A percentile compares a stretch with the other conserved stretches of the same genome.
phyloP scores from a whole-genome alignment of 2,329 filamentous ascomycete species.

The Stachybotrys echinatus region DNA sequence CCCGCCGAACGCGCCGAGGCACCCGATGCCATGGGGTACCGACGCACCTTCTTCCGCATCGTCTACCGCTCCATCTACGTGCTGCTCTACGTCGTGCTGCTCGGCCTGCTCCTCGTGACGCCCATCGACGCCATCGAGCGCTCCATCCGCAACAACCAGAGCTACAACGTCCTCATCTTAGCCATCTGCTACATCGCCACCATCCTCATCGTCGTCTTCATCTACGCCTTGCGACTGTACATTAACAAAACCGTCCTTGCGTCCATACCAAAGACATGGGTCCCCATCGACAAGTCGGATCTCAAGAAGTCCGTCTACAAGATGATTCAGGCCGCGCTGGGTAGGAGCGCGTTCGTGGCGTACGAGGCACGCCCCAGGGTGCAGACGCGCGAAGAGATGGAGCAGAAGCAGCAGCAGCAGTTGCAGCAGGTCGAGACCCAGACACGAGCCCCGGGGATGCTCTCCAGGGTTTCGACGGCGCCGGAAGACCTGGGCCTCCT shows the following conservation, averaged over 20 bases:
- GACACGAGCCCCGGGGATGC: constrained; percentile 4
- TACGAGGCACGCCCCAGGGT: constrained; percentile 50
- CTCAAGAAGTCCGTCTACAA: constrained; percentile 68
- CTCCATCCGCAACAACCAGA: constrained; percentile 58
- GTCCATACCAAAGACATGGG: constrained; percentile 79
- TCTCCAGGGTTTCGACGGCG: constrained; percentile 29
- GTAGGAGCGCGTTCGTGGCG: constrained; percentile 73
- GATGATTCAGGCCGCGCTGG: constrained; percentile 68
- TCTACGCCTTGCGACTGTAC: constrained; percentile 82
- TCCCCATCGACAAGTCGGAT: constrained; percentile 82
- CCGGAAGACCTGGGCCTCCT: constrained; percentile 35
- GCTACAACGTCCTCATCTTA: constrained; percentile 80
- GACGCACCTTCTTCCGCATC: constrained; percentile 63
- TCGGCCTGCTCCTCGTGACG: constrained; percentile 71
- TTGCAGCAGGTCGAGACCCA: constrained; percentile 10
- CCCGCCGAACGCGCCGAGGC: constrained; percentile 4
- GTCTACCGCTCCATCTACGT: constrained; percentile 78
- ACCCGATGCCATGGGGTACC: constrained; percentile 31
- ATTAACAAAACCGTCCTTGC: constrained; percentile 75
- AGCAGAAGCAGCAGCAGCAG: constrained; percentile 8
- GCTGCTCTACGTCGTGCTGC: constrained; percentile 66
- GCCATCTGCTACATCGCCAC: constrained; percentile 71
- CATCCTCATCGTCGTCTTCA: constrained; percentile 61
- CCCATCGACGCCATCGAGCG: constrained; percentile 79
- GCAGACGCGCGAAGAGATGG: constrained; percentile 9